Conservation (phyloP, 169 alveolate species). For the Cryptosporidium viatorum region DNA sequence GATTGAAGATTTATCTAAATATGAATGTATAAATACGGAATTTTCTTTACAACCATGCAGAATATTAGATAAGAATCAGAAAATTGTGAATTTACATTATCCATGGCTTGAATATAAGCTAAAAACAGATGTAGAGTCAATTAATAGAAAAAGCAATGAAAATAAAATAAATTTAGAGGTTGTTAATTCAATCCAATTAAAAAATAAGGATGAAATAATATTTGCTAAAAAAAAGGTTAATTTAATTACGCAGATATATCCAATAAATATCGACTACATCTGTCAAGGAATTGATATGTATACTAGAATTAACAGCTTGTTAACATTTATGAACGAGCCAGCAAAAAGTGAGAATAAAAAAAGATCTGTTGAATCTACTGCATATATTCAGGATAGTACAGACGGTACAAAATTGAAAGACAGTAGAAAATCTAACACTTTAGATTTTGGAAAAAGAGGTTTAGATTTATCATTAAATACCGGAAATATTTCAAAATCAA, state of each 20-base stretch:
- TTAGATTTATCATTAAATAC: neutral
- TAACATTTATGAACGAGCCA: constrained; percentile 68
- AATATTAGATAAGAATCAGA: constrained; percentile 20
- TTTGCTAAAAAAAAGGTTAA: neutral
- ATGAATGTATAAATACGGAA: constrained; percentile 40
- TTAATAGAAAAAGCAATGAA: neutral
- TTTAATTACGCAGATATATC: constrained; percentile 67
- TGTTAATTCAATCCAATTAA: neutral
- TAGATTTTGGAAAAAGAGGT: constrained; percentile 1
- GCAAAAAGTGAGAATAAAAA: constrained; percentile 27
- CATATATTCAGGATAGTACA: neutral
- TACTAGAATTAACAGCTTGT: constrained; percentile 22
- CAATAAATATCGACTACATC: constrained; percentile 50
- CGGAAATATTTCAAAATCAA: constrained; percentile 1
- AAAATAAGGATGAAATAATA: neutral
- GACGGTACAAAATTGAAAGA: neutral
- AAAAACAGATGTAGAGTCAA: neutral
- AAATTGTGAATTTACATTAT: neutral
- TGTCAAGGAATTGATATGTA: constrained; percentile 73
- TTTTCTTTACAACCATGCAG: constrained; percentile 61
- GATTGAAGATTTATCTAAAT: constrained; percentile 20
- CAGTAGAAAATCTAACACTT: no score
- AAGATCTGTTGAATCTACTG: neutral
- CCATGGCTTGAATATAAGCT: constrained; percentile 61
- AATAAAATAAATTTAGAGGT: neutral